A percentile compares a stretch with the other conserved stretches of the same genome.
phyloP scores from a whole-genome alignment of 306 rosid species.

The Inga laurina region DNA sequence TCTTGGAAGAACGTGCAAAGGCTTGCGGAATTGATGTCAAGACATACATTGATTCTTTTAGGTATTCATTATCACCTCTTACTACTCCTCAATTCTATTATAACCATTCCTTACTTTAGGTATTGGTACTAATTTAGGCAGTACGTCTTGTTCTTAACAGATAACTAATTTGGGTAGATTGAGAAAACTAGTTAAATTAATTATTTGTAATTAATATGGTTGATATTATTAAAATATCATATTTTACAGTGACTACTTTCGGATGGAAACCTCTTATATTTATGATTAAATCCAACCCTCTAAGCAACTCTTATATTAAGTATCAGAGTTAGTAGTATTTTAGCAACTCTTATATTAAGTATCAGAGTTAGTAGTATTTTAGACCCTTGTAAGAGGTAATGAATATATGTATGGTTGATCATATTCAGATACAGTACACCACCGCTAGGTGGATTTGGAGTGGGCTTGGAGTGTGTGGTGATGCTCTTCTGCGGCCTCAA shows the following conservation, averaged over 20 bases:
- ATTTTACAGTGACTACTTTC: no score
- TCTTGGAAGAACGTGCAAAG: constrained; percentile 74
- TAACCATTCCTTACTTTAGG: background rate
- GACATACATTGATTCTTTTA: constrained; percentile 83
- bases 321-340: background rate
- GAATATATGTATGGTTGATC: constrained; percentile 18
- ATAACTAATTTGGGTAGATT: no score
- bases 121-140: background rate
- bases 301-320: no score
- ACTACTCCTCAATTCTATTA: background rate
- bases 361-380: background rate
- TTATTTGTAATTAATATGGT: no score
- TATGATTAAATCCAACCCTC: no score
- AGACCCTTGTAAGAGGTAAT: background rate
- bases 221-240: no score
- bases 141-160: no score
- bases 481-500: constrained; percentile 72
- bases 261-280: no score
- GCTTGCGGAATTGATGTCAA: constrained; percentile 77
- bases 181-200: no score
- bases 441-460: constrained; percentile 96
- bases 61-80: constrained; percentile 45
- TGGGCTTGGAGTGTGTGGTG: constrained; percentile 91
- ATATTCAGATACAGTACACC: constrained; percentile 84
- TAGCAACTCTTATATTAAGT: no score